phyloP scores from a whole-genome alignment of 495 filamentous ascomycete genomes.

The Cercophora scortea region DNA sequence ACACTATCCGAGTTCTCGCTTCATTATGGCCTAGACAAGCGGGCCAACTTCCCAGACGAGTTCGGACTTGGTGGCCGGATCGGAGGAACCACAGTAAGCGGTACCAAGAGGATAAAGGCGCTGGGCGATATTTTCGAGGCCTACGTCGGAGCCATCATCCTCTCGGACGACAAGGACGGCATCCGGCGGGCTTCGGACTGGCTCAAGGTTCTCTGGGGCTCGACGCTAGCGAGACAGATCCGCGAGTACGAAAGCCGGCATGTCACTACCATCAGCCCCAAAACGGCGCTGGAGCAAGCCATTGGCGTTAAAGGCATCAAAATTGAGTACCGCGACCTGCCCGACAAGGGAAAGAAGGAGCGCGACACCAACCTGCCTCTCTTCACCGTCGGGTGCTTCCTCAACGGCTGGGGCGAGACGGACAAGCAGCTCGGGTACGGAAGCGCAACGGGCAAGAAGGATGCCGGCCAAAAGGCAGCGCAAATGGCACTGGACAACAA shows the following conservation, averaged over 20 bases:
- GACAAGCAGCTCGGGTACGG: conserved; percentile 59
- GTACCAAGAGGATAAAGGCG: conserved; percentile 55
- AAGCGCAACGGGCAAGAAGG: conserved; percentile 59
- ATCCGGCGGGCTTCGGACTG: conserved; percentile 53
- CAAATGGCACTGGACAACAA: conserved; percentile 53
- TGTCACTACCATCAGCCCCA: conserved; percentile 18
- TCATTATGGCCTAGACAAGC: conserved; percentile 59
- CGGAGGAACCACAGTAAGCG: conserved; percentile 26
- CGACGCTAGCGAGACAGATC: conserved; percentile 35
- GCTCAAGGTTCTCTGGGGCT: conserved; percentile 63
- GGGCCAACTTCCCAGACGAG: conserved; percentile 44
- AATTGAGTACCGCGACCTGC: conserved; percentile 57
- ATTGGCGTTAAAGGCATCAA: conserved; percentile 54
- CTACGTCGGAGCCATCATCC: conserved; percentile 70
- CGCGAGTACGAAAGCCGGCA: conserved; percentile 22
- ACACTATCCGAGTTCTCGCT: conserved; percentile 59
- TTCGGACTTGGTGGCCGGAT: conserved; percentile 25
- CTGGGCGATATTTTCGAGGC: conserved; percentile 83
- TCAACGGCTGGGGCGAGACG: conserved; percentile 66
- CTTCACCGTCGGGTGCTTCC: conserved; percentile 59
- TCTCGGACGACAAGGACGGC: conserved; percentile 54
- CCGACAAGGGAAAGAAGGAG: conserved; percentile 43
- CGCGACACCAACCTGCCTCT: conserved; percentile 51
- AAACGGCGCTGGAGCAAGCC: conserved; percentile 46
- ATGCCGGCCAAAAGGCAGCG: conserved; percentile 68